Conservation (phyloP, 2,329 filamentous ascomycete species). For the Pestalotiopsis fici region DNA sequence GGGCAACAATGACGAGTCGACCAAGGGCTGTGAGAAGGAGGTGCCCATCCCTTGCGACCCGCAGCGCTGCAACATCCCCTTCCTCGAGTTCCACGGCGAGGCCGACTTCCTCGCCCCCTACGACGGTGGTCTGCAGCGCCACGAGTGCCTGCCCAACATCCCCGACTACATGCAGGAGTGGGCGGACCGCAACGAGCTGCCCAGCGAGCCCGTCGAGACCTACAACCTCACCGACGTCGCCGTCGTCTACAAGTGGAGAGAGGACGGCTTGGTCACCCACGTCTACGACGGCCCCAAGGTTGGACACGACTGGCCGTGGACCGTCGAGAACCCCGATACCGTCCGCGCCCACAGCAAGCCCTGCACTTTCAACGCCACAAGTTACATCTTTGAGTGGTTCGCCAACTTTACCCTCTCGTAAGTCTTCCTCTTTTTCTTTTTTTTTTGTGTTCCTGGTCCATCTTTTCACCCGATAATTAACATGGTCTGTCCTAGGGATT, state of each 20-base stretch:
- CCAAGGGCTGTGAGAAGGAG: background rate
- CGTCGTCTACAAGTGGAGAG: constrained; percentile 1
- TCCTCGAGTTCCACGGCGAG: constrained; percentile 45
- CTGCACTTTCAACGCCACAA: constrained; percentile 3
- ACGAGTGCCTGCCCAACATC: constrained; percentile 20
- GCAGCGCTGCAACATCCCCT: constrained; percentile 30
- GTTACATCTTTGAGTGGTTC: constrained; percentile 6
- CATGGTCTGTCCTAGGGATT: background rate
- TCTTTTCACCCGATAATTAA: background rate
- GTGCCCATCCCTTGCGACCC: constrained; percentile 23
- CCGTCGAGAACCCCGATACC: constrained; percentile 3
- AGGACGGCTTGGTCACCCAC: constrained; percentile 2
- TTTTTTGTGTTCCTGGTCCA: background rate
- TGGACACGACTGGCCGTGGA: constrained; percentile 10
- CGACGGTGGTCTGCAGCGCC: constrained; percentile 27
- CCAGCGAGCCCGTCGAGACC: background rate
- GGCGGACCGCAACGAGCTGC: constrained; percentile 14
- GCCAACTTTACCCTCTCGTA: background rate
- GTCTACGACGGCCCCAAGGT: constrained; percentile 8
- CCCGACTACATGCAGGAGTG: constrained; percentile 20
- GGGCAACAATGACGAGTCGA: constrained; percentile 20
- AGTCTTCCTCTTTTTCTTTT: background rate
- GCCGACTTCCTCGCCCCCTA: constrained; percentile 41
- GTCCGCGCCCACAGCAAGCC: background rate
- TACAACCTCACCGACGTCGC: background rate